These are phyloP conservation scores for Metarhizium anisopliae DNA, from an alignment of 2,329 filamentous ascomycete species.

Conservation along the genomic window DNA sequence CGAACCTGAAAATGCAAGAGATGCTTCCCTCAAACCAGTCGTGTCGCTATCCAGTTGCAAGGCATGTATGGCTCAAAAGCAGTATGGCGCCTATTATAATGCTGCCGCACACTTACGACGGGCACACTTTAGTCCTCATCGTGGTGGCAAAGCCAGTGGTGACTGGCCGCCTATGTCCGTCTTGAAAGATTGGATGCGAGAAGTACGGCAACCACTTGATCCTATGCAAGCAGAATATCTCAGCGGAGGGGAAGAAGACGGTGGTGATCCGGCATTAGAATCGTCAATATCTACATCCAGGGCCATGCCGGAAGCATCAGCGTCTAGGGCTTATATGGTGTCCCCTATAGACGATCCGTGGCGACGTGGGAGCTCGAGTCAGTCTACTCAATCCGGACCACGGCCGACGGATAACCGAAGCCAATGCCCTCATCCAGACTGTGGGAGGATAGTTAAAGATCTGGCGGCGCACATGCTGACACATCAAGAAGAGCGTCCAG, in stretches of 20 bases:
- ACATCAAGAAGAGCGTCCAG: conserved; percentile 84
- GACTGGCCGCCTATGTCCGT: conserved; percentile 51
- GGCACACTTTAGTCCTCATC: conserved; percentile 47
- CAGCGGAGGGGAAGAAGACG: conserved; percentile 27
- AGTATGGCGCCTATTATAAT: conserved; percentile 51
- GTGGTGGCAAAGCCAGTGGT: conserved; percentile 46
- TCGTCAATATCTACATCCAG: conserved; percentile 2
- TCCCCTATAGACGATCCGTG: conserved; percentile 13
- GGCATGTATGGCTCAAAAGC: conserved; percentile 46
- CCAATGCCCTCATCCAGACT: conserved; percentile 48
- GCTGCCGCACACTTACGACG: conserved; percentile 49
- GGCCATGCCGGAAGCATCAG: conserved; percentile 8
- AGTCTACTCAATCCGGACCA: conserved; percentile 19
- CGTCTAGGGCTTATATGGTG: conserved; percentile 4
- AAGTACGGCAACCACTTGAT: conserved; percentile 44
- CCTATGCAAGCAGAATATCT: conserved; percentile 4
- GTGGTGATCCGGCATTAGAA: conserved; percentile 20
- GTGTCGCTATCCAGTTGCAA: conserved; percentile 47
- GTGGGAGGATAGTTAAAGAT: conserved; percentile 52
- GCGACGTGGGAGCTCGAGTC: conserved; percentile 14
- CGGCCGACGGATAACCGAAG: conserved; percentile 31
- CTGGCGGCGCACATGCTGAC: conserved; percentile 89
- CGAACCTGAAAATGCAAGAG: conserved; percentile 33
- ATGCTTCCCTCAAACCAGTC: conserved; percentile 33
- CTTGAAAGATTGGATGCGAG: conserved; percentile 52